Percentiles rank a stretch among this genome's conserved stretches.
Evolutionary conservation across 108 stramenopile species (phyloP).

Genomic region (Conticribra guillardii): DNA sequence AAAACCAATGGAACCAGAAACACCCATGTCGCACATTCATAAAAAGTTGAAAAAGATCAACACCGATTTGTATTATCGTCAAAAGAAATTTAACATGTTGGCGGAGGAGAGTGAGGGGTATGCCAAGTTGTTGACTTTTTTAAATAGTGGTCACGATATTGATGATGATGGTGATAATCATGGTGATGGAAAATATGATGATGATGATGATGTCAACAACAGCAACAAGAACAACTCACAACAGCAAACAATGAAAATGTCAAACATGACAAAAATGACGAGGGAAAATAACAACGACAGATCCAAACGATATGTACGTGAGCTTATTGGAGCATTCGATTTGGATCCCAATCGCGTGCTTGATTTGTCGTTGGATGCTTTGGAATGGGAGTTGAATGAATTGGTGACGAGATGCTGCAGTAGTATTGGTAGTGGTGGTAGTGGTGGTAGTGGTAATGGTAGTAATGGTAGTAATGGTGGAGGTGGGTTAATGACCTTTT

Average conservation of each 20-base stretch:
- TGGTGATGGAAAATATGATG: conserved; percentile 3
- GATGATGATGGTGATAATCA: not conserved
- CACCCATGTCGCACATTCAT: conserved; percentile 16
- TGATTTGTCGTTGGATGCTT: conserved; percentile 82
- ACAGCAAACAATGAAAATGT: too few relatives aligned
- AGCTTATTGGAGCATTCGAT: conserved; percentile 92
- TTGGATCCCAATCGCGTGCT: conserved; percentile 95
- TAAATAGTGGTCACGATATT: conserved; percentile 10
- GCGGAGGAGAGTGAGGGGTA: conserved; percentile 96
- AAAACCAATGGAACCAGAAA: conserved; percentile 2
- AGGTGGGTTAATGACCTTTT: conserved; percentile 9
- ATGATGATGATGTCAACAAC: not conserved
- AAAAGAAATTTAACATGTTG: conserved; percentile 92
- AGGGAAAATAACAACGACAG: too few relatives aligned
- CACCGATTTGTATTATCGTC: conserved; percentile 88
- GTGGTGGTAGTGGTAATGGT: too few relatives aligned
- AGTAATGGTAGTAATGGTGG: too few relatives aligned
- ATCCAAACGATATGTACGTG: conserved; percentile 16
- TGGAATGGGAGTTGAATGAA: conserved; percentile 65
- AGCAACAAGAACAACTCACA: not conserved
- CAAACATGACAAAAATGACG: too few relatives aligned
- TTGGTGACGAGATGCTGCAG: not conserved
- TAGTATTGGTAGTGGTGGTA: too few relatives aligned
- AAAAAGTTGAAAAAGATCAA: conserved; percentile 78
- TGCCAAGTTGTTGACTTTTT: conserved; percentile 71